Conservation (phyloP, 1,139 yeast species). For the Protomyces inouyei region DNA sequence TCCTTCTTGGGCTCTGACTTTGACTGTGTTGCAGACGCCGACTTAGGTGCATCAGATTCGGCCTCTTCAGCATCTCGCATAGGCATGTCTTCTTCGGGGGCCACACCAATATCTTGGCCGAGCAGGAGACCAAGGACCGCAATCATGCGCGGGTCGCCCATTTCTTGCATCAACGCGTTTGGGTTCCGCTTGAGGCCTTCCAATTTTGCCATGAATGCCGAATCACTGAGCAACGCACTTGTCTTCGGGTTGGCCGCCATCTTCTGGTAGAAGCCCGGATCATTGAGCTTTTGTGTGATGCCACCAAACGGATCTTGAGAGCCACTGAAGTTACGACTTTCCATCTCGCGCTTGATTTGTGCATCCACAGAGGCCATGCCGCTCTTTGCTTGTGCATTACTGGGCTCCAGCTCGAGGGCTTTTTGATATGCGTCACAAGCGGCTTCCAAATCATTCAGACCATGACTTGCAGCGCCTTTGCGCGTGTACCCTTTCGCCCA, state of each 20-base stretch:
- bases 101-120: conserved; percentile 38
- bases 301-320: conserved; percentile 64
- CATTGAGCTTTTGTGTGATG: conserved; percentile 67
- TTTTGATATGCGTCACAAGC: conserved; percentile 62
- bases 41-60: background rate
- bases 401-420: conserved; percentile 76
- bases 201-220: conserved; percentile 70
- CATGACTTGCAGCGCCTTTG: conserved; percentile 87
- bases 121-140: conserved; percentile 78
- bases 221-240: conserved; percentile 79
- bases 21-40: conserved; percentile 37
- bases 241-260: conserved; percentile 84
- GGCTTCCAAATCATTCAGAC: conserved; percentile 60
- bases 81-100: conserved; percentile 32
- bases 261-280: conserved; percentile 71
- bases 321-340: conserved; percentile 38
- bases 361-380: conserved; percentile 69
- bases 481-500: conserved; percentile 97
- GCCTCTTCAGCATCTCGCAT: conserved; percentile 35
- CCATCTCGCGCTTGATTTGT: conserved; percentile 45
- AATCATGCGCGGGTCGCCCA: conserved; percentile 80
- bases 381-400: conserved; percentile 79
- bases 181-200: conserved; percentile 67
- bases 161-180: conserved; percentile 29
- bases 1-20: conserved; percentile 35